Evolutionary conservation across 192 early-diverging fungal species (phyloP).

Genomic region (Entomortierella beljakovae): DNA sequence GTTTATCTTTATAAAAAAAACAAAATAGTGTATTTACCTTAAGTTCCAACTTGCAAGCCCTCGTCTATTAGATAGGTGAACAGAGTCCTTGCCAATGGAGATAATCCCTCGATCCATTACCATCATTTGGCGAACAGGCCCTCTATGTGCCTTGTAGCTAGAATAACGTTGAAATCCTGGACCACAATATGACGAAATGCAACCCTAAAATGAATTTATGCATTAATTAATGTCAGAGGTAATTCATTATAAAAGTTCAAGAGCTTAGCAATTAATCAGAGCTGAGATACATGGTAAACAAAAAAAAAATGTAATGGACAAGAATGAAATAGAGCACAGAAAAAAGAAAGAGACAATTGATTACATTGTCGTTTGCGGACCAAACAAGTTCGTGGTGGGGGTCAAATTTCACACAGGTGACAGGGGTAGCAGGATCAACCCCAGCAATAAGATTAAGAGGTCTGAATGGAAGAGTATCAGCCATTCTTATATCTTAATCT

Average conservation of each 20-base stretch:
- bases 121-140: constrained; percentile 74
- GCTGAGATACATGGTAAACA: too few species aligned
- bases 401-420: constrained; percentile 68
- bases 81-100: constrained; percentile 67
- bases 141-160: constrained; percentile 72
- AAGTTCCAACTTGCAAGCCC: constrained; percentile 66
- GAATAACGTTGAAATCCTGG: constrained; percentile 77
- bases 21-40: constrained; percentile 57
- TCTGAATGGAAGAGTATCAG: constrained; percentile 48
- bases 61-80: constrained; percentile 72
- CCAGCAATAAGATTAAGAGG: constrained; percentile 55
- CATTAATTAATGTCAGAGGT: background rate
- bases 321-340: background rate
- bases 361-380: constrained; percentile 87
- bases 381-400: constrained; percentile 86
- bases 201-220: constrained; percentile 61
- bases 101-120: constrained; percentile 71
- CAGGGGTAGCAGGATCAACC: constrained; percentile 43
- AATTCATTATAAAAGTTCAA: too few species aligned
- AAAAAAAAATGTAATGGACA: too few species aligned
- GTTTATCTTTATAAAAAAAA: too few species aligned
- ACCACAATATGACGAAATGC: constrained; percentile 73
- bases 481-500: constrained; percentile 14
- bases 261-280: too few species aligned
- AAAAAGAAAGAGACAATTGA: background rate